These are phyloP conservation scores for Kodamaea nitidulidarum DNA, from an alignment of 805 yeast genomes.

Conservation along the genomic window DNA sequence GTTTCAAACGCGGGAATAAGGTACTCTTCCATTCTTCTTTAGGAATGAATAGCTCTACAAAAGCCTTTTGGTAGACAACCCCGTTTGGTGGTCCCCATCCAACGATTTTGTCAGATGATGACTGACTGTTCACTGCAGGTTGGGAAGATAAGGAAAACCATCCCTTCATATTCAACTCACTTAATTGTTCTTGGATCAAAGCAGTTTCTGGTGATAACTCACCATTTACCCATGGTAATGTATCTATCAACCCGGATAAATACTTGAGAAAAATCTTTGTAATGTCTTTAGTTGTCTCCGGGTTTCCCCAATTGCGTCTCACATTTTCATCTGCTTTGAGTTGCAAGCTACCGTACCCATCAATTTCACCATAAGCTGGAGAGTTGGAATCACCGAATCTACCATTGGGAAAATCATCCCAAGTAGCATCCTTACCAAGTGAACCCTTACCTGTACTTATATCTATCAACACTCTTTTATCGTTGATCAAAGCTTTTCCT, in stretches of 20 bases:
- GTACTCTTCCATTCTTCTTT: slow-evolving; percentile 60
- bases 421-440: slow-evolving; percentile 82
- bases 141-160: slow-evolving; percentile 91
- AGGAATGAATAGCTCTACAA: slow-evolving; percentile 78
- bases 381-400: slow-evolving; percentile 93
- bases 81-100: slow-evolving; percentile 99
- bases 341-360: slow-evolving; percentile 90
- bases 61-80: slow-evolving; percentile 84
- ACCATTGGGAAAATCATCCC: slow-evolving; percentile 98
- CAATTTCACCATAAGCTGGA: slow-evolving; percentile 97
- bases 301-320: slow-evolving; percentile 74
- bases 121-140: slow-evolving; percentile 82
- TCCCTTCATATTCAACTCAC: slow-evolving; percentile 69
- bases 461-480: slow-evolving; percentile 59
- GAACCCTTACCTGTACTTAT: slow-evolving; percentile 83
- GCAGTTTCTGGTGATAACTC: slow-evolving; percentile 88
- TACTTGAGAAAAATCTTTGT: slow-evolving; percentile 66
- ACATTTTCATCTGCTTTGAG: slow-evolving; percentile 62
- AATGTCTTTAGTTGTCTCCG: slow-evolving; percentile 56
- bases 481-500: slow-evolving; percentile 24
- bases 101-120: slow-evolving; percentile 77
- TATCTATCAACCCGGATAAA: slow-evolving; percentile 67
- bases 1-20: slow-evolving; percentile 49
- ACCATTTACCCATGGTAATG: slow-evolving; percentile 89
- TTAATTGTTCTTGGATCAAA: slow-evolving; percentile 84